Base-by-base conservation (phyloP, 2,329 filamentous ascomycete species). In the Akanthomyces dipterigenus region DNA sequence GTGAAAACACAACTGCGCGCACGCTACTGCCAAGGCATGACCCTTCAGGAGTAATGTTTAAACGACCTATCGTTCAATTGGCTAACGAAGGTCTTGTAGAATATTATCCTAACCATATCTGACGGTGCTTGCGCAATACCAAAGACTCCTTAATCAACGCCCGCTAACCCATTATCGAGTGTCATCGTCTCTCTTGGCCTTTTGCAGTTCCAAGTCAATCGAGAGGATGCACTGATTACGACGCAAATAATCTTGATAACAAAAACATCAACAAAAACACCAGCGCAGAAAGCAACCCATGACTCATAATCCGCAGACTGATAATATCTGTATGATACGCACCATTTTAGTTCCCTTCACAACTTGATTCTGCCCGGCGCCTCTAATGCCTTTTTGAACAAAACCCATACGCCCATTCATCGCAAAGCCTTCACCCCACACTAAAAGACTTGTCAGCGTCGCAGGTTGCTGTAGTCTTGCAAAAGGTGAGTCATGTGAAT, bases 401-500 rank as follows among this genome's bases (percentile, higher is more conserved):
- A 3, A 38, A 20, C 6, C 24, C 20, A 34, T 20, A 8, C 34
- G 5, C 34, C 14, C 11, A 5, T 3, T 7, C 16, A 20, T 18
- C 34, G 7, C 20, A 26, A 5, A 8, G 22, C 31, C 20, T 5
- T 22, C n/a, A 20, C n/a, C 43, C 1, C n/a, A 31, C 20, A 46
- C 14, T 3, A 9, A 22, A 26, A 8, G 1, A 55, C 26, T 20
- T 14, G 18, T 73, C 67, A 80, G 62, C 77, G 70, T 67, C 79
- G 76, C 66, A 78, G 70, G 58, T 77, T 73, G 64, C 78, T 82
- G 70, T 80, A 93, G 71, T 93, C 90, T 76, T 91, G 88, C 70
- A 96, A 80, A 63, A 96, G 82, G 65, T 88, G 86, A 67, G 82
- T 81, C 91, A 96, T 96, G 72, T 96, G 92, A 31, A 86, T 86